These are phyloP conservation scores for Ceratobasidium sp. DNA, from an alignment of 1,284 basidiomycete species.

Conservation along the genomic window DNA sequence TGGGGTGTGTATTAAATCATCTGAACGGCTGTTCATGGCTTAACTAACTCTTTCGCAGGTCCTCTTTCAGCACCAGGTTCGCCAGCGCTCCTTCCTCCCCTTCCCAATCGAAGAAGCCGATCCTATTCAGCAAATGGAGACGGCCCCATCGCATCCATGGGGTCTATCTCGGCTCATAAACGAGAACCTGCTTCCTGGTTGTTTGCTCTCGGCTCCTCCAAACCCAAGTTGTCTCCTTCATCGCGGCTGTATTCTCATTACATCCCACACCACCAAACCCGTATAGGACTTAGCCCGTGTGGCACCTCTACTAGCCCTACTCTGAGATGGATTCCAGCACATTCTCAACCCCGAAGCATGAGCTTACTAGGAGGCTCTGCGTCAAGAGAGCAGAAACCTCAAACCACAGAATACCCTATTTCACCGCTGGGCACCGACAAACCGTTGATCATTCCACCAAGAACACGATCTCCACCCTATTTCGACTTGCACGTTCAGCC, in stretches of 20 bases:
- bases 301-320: too few species aligned
- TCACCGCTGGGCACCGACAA: not conserved
- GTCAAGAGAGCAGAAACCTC: not conserved
- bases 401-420: not conserved
- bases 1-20: not conserved
- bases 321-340: too few species aligned
- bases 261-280: not conserved
- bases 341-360: conserved; percentile 7
- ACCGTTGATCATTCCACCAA: conserved; percentile 8
- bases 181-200: conserved; percentile 15
- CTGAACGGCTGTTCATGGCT: not conserved
- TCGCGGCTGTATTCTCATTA: not conserved
- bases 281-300: not conserved
- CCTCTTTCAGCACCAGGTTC: not conserved
- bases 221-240: not conserved
- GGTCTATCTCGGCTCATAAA: not conserved
- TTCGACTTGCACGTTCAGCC: conserved; percentile 16
- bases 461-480: conserved; percentile 28
- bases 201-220: conserved; percentile 8
- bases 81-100: not conserved
- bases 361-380: not conserved
- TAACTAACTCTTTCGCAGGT: not conserved
- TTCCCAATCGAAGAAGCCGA: not conserved
- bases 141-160: not conserved
- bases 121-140: not conserved